Conservation (phyloP, 192 early-diverging fungal species). For the Borealophlyctis nickersoniae region DNA sequence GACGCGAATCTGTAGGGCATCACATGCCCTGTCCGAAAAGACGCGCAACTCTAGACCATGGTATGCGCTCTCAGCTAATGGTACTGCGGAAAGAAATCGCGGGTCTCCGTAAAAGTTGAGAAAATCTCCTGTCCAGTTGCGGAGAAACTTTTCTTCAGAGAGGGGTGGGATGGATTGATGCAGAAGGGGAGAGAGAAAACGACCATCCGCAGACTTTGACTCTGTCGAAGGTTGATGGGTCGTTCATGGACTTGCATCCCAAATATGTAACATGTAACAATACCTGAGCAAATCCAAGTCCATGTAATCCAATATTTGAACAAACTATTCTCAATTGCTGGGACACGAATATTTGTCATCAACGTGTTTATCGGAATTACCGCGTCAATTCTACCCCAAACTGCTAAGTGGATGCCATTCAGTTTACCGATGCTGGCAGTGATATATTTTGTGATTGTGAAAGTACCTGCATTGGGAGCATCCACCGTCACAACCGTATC, state of each 20-base stretch:
- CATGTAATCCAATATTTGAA: slow-evolving; percentile 8
- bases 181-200: slow-evolving; percentile 15
- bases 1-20: neutral
- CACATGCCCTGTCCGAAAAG: slow-evolving; percentile 1
- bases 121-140: neutral
- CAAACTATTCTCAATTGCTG: neutral
- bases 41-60: slow-evolving; percentile 15
- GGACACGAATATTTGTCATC: neutral
- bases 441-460: neutral
- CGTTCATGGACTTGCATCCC: neutral
- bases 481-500: neutral
- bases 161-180: slow-evolving; percentile 13
- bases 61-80: no score
- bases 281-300: neutral
- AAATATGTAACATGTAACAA: neutral
- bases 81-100: neutral
- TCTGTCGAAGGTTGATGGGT: neutral
- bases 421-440: neutral
- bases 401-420: neutral
- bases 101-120: slow-evolving; percentile 9
- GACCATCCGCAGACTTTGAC: neutral
- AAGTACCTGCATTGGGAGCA: neutral
- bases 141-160: slow-evolving; percentile 18
- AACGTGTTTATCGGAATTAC: neutral
- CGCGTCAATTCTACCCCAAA: neutral